These are phyloP conservation scores for Saccharomyces cerevisiae DNA, from an alignment of 805 yeast genomes.

Conservation along the genomic window DNA sequence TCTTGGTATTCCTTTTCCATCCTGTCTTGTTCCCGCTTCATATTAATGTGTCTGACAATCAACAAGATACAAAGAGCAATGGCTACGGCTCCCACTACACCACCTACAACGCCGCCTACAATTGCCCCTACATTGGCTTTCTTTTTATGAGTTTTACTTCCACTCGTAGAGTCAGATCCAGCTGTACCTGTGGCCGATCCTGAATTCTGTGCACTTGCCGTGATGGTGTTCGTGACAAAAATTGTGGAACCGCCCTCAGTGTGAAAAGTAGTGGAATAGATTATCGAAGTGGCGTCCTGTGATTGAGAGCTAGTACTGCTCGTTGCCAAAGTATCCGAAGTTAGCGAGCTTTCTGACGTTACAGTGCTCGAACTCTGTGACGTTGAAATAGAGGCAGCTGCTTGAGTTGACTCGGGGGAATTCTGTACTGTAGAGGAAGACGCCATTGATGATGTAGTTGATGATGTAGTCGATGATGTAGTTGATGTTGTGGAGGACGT, in stretches of 20 bases:
- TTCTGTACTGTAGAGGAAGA: slow-evolving; percentile 12
- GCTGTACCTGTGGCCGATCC: slow-evolving; percentile 11
- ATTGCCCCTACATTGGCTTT: slow-evolving; percentile 43
- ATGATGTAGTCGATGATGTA: slow-evolving; percentile 15
- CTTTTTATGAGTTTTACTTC: slow-evolving; percentile 8
- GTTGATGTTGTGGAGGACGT: slow-evolving; percentile 19
- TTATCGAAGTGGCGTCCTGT: slow-evolving; percentile 10
- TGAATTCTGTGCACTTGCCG: slow-evolving; percentile 13
- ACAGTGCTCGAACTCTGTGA: not conserved
- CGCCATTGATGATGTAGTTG: slow-evolving; percentile 1
- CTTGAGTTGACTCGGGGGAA: not conserved
- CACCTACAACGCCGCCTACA: slow-evolving; percentile 58
- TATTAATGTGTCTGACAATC: slow-evolving; percentile 31
- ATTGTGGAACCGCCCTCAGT: slow-evolving; percentile 28
- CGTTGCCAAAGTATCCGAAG: slow-evolving; percentile 2
- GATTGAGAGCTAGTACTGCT: slow-evolving; percentile 2
- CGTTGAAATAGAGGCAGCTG: not conserved
- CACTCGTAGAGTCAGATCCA: slow-evolving; percentile 5
- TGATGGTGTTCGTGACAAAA: slow-evolving; percentile 22
- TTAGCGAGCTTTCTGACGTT: slow-evolving; percentile 2
- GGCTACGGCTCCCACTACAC: slow-evolving; percentile 39
- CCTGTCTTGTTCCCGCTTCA: slow-evolving; percentile 37
- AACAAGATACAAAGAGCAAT: slow-evolving; percentile 35
- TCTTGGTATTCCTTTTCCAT: slow-evolving; percentile 52
- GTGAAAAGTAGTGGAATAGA: slow-evolving; percentile 18